A percentile compares a stretch with the other conserved stretches of the same genome.
Evolutionary conservation across 129 eudicot genomes (phyloP).

Genomic region (Rutidosis leptorrhynchoides): DNA sequence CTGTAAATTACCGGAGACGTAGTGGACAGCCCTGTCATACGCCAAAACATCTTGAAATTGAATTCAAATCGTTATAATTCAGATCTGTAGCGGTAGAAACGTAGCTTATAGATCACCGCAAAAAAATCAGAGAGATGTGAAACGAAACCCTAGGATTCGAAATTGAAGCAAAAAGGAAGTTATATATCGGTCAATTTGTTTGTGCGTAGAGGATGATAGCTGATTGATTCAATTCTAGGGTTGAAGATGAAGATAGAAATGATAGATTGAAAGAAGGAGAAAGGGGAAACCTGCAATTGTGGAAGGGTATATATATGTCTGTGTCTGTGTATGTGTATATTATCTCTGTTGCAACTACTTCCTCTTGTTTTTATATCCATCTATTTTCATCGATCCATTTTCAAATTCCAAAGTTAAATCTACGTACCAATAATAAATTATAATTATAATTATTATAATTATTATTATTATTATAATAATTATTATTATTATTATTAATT

Average conservation of each 20-base stretch:
- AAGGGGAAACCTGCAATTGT: constrained; percentile 26
- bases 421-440: no score
- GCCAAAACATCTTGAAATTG: constrained; percentile 75
- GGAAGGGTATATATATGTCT: not conserved
- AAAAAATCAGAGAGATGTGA: constrained; percentile 25
- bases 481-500: constrained; percentile 2
- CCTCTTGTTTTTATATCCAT: constrained; percentile 10
- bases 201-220: not conserved
- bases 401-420: constrained; percentile 30
- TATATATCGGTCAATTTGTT: constrained; percentile 3
- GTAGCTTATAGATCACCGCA: constrained; percentile 26
- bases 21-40: constrained; percentile 89
- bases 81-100: constrained; percentile 47
- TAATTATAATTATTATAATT: no score
- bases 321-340: not conserved
- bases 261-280: not conserved
- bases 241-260: constrained; percentile 4
- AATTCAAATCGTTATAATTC: constrained; percentile 26
- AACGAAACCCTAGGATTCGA: constrained; percentile 32
- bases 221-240: constrained; percentile 16
- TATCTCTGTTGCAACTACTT: constrained; percentile 24
- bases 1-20: constrained; percentile 73
- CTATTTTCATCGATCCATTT: constrained; percentile 32
- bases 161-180: constrained; percentile 20
- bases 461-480: no score